A percentile compares a stretch with the other conserved stretches of the same genome.
phyloP scores from a whole-genome alignment of 257 asterid species.

The Petunia secreta region DNA sequence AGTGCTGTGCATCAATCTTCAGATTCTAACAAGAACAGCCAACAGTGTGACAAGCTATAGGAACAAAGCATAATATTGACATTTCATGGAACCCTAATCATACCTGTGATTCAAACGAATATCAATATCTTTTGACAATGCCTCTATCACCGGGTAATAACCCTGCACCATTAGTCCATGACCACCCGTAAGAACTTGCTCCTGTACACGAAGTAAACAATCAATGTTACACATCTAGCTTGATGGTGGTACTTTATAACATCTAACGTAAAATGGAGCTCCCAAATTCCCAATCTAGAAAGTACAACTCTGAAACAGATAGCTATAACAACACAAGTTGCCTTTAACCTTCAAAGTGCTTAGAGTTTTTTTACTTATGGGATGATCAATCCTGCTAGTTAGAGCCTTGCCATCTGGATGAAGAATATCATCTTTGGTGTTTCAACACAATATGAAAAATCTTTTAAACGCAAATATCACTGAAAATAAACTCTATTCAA shows the following conservation, averaged over 20 bases:
- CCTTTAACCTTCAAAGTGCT: background rate
- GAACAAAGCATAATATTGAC: background rate
- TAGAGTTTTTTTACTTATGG: background rate
- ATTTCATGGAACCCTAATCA: constrained; percentile 24
- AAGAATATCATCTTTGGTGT: background rate
- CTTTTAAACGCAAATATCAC: constrained; percentile 5
- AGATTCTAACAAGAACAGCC: constrained; percentile 2
- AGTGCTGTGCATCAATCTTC: background rate
- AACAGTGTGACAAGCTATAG: background rate
- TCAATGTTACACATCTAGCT: background rate
- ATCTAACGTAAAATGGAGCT: background rate
- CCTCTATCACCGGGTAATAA: constrained; percentile 78
- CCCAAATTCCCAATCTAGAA: background rate
- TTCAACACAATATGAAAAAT: background rate
- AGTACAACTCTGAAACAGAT: background rate
- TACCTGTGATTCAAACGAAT: constrained; percentile 91
- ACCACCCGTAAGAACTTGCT: constrained; percentile 93
- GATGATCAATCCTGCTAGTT: background rate
- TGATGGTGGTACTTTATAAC: background rate
- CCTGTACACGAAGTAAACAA: constrained; percentile 51
- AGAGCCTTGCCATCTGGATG: background rate
- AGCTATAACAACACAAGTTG: constrained; percentile 3
- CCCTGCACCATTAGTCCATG: constrained; percentile 99
- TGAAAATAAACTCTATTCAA: background rate
- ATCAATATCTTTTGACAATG: constrained; percentile 74